Evolutionary conservation across 345 rosid species (phyloP).

Genomic region (Gynandropsis gynandra): DNA sequence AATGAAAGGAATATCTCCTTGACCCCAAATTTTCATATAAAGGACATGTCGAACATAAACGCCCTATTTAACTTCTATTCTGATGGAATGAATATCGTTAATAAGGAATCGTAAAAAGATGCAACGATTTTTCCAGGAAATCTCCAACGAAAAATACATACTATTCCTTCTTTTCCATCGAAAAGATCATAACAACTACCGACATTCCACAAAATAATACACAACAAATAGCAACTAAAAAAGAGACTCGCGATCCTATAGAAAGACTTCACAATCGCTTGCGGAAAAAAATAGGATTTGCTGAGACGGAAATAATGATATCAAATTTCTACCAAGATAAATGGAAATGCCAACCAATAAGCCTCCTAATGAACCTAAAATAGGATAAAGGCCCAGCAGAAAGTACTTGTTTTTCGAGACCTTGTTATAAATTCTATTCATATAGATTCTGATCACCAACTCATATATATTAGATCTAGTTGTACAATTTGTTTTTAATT

Average conservation of each 20-base stretch:
- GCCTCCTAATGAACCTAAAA: conserved; percentile 7
- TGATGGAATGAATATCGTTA: too few species aligned
- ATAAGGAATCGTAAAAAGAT: too few species aligned
- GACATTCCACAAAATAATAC: not conserved
- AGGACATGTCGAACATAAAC: not conserved
- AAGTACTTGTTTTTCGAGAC: not conserved
- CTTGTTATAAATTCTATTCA: not conserved
- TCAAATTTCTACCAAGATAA: conserved; percentile 9
- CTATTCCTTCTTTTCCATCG: too few species aligned
- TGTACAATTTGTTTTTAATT: not conserved
- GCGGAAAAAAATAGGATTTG: conserved; percentile 2
- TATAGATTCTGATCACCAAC: not conserved
- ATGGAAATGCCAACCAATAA: not conserved
- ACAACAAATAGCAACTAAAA: conserved; percentile 2
- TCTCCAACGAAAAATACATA: too few species aligned
- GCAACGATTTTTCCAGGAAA: too few species aligned
- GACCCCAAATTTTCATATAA: not conserved
- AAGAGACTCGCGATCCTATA: not conserved
- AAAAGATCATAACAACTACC: too few species aligned
- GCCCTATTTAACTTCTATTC: not conserved
- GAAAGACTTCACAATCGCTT: conserved; percentile 1
- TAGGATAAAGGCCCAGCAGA: not conserved
- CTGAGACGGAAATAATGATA: conserved; percentile 5
- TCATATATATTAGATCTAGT: conserved; percentile 6
- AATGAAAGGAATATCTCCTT: not conserved